Base-by-base conservation (phyloP, 495 filamentous ascomycete genomes). In the Daldinia loculata region DNA sequence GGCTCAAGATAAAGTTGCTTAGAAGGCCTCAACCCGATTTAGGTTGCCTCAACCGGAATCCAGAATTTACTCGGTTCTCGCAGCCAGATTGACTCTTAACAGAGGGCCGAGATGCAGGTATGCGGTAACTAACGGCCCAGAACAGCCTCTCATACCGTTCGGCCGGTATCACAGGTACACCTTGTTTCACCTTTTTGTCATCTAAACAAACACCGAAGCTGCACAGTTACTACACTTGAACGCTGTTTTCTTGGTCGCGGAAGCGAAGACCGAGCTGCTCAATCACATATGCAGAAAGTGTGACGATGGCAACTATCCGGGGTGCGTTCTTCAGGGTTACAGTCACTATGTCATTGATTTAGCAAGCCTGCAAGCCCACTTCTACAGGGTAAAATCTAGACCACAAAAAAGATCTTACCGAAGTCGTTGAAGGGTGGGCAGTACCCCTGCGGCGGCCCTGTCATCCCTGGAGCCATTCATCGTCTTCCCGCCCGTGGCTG, bases 291-390 rank as follows among this genome's bases (percentile, higher is more conserved):
- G n/a, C n/a, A 65, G 26, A 43, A 63, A 58, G 17, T 22, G 48
- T 62, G 53, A 60, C 50, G 64, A 60, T 15, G 53, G 24, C 41
- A 4, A 64, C 30, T n/a, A 61, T 72, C 48, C 41, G 63, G 60
- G 60, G 45, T 41, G 26, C 43, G 9, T 6, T 56, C 56, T 41
- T 58, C 24, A 43, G 45, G 38, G 64, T 72, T 51, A 36, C 60
- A 72, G 24, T 39, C n/a, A 15, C 53, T 72, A 72, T 68, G 64
- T 72, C 69, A 72, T 67, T 67, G 26, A 56, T 67, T 24, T 56
- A 63, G 27, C 55, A 19, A 63, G 60, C 52, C 50, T 8, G 27
- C 55, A 19, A 63, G 60, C 52, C 50, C 14, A 60, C 43, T 50
- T 22, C 34, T 22, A 53, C 15, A 27, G 6, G 41, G 41, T 61